Conservation (phyloP, 495 filamentous ascomycete species). For the Cercophora newfieldiana region DNA sequence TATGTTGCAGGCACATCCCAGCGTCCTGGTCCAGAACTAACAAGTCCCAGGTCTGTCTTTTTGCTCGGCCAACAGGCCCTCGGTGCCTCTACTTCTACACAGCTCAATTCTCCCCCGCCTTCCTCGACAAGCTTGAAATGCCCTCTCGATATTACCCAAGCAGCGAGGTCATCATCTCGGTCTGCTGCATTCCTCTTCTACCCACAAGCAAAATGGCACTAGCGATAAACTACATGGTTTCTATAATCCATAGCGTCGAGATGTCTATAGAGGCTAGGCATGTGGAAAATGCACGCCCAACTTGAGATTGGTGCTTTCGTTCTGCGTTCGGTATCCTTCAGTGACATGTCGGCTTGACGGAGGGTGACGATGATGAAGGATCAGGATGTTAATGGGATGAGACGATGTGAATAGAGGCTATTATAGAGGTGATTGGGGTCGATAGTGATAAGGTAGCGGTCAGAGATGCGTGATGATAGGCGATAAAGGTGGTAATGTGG, state of each 20-base stretch:
- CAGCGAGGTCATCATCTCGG: constrained; percentile 1
- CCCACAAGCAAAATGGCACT: not conserved
- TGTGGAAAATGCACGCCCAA: constrained; percentile 5
- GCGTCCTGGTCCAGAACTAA: constrained; percentile 3
- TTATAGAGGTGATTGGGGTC: too few relatives aligned
- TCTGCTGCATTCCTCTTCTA: not conserved
- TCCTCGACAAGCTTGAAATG: constrained; percentile 12
- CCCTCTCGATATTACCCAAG: constrained; percentile 8
- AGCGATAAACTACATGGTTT: constrained; percentile 10
- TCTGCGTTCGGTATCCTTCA: too few relatives aligned
- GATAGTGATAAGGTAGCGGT: too few relatives aligned
- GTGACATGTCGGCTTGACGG: too few relatives aligned
- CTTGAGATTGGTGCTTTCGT: too few relatives aligned
- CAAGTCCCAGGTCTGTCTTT: constrained; percentile 9
- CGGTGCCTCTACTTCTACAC: constrained; percentile 8
- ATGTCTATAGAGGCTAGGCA: not conserved
- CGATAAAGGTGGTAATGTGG: too few relatives aligned
- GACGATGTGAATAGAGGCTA: too few relatives aligned
- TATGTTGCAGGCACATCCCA: not conserved
- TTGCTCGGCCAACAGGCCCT: constrained; percentile 8
- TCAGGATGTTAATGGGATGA: too few relatives aligned
- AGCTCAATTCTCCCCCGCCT: constrained; percentile 3
- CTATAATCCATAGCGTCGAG: not conserved
- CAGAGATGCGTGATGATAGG: too few relatives aligned
- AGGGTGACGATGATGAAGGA: too few relatives aligned